These are phyloP conservation scores for Phytopythium ostracodes DNA, from an alignment of 352 stramenopile species.

Conservation along the genomic window DNA sequence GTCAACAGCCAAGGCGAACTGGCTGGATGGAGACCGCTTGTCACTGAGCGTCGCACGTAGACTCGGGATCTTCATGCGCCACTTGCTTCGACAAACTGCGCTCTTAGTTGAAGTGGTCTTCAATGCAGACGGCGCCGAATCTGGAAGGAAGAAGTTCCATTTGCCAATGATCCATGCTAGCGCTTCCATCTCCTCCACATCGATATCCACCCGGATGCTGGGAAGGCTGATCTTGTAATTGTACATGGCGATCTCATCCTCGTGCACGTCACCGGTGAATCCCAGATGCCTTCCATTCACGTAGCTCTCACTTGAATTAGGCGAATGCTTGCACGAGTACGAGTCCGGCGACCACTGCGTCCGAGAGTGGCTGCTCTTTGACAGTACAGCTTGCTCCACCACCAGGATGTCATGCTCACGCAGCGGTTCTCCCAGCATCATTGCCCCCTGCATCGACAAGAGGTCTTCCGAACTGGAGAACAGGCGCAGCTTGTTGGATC, in stretches of 20 bases:
- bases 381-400: slow-evolving; percentile 24
- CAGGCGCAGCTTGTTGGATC: slow-evolving; percentile 19
- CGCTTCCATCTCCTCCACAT: slow-evolving; percentile 54
- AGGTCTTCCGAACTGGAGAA: slow-evolving; percentile 35
- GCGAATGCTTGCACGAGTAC: slow-evolving; percentile 45
- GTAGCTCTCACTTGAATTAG: slow-evolving; percentile 8
- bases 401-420: slow-evolving; percentile 40
- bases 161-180: slow-evolving; percentile 69
- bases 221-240: slow-evolving; percentile 52
- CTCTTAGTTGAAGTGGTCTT: neutral
- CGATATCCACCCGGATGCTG: slow-evolving; percentile 41
- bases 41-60: slow-evolving; percentile 1
- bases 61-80: slow-evolving; percentile 3
- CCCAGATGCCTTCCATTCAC: slow-evolving; percentile 20
- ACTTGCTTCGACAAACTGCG: slow-evolving; percentile 7
- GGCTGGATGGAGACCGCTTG: neutral
- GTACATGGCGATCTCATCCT: slow-evolving; percentile 64
- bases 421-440: slow-evolving; percentile 15
- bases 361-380: slow-evolving; percentile 47
- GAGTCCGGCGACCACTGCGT: slow-evolving; percentile 38
- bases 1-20: slow-evolving; percentile 1
- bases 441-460: slow-evolving; percentile 23
- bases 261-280: slow-evolving; percentile 8
- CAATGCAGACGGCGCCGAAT: slow-evolving; percentile 7
- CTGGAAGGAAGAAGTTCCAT: slow-evolving; percentile 71